Percentiles rank a stretch among this genome's conserved stretches.
phyloP scores from a whole-genome alignment of 2,329 filamentous ascomycete species.

The Mollisia scopiformis region DNA sequence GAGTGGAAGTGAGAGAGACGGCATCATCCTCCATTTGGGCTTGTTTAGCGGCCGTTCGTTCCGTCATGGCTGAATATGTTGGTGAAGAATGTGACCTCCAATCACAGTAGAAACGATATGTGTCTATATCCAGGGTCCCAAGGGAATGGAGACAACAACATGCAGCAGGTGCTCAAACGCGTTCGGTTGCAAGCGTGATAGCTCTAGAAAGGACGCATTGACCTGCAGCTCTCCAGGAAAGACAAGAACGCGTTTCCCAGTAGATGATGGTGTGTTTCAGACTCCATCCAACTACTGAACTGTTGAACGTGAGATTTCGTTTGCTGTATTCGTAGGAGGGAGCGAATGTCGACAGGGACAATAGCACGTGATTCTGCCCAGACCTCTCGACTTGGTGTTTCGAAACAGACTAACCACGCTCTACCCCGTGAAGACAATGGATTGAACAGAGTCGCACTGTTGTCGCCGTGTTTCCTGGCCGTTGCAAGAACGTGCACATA shows the following conservation, averaged over 20 bases:
- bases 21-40: conserved; percentile 39
- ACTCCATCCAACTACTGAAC: background rate
- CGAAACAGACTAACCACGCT: background rate
- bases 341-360: background rate
- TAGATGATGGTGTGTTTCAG: background rate
- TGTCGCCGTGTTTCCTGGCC: background rate
- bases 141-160: background rate
- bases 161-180: conserved; percentile 4
- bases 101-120: background rate
- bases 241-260: background rate
- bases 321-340: background rate
- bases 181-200: background rate
- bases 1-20: conserved; percentile 59
- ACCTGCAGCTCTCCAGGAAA: background rate
- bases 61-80: conserved; percentile 8
- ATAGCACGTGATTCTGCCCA: conserved; percentile 2
- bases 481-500: background rate
- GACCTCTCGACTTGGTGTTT: conserved; percentile 5
- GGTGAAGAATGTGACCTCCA: background rate
- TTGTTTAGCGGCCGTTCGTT: conserved; percentile 31
- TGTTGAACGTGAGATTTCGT: background rate
- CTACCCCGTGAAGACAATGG: too few species aligned
- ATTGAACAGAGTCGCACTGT: too few species aligned
- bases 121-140: background rate
- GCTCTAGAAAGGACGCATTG: background rate